These are phyloP conservation scores for Cyberlindnera galapagoensis DNA, from an alignment of 805 yeast species.

Conservation along the genomic window DNA sequence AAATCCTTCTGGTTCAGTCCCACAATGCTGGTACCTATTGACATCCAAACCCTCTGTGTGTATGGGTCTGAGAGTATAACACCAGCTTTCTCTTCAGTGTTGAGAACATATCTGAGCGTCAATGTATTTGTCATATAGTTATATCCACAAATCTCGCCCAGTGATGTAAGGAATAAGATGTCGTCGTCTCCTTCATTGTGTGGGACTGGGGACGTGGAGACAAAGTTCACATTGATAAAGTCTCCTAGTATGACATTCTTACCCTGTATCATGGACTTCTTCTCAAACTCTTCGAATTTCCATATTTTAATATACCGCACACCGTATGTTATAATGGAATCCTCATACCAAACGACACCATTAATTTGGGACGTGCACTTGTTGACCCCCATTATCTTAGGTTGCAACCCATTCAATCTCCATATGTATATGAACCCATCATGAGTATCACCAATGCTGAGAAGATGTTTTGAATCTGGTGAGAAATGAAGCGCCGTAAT, in stretches of 20 bases:
- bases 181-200: slow-evolving; percentile 15
- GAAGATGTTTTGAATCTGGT: slow-evolving; percentile 46
- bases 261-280: slow-evolving; percentile 39
- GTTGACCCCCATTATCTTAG: slow-evolving; percentile 43
- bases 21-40: slow-evolving; percentile 11
- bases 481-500: slow-evolving; percentile 49
- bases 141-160: slow-evolving; percentile 22
- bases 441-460: slow-evolving; percentile 60
- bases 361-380: slow-evolving; percentile 55
- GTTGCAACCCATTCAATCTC: slow-evolving; percentile 31
- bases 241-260: slow-evolving; percentile 51
- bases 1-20: slow-evolving; percentile 19
- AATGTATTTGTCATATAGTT: slow-evolving; percentile 12
- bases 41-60: slow-evolving; percentile 26
- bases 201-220: slow-evolving; percentile 26
- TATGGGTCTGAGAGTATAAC: slow-evolving; percentile 15
- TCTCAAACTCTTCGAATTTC: slow-evolving; percentile 35
- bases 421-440: slow-evolving; percentile 67
- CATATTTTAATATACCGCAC: slow-evolving; percentile 57
- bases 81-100: slow-evolving; percentile 12
- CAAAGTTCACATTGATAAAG: slow-evolving; percentile 43
- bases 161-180: slow-evolving; percentile 20
- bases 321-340: slow-evolving; percentile 49
- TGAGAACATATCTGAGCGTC: slow-evolving; percentile 10
- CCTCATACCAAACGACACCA: slow-evolving; percentile 48